Base-by-base conservation (phyloP, 1,284 basidiomycete species). In the Apiotrichum sp. region DNA sequence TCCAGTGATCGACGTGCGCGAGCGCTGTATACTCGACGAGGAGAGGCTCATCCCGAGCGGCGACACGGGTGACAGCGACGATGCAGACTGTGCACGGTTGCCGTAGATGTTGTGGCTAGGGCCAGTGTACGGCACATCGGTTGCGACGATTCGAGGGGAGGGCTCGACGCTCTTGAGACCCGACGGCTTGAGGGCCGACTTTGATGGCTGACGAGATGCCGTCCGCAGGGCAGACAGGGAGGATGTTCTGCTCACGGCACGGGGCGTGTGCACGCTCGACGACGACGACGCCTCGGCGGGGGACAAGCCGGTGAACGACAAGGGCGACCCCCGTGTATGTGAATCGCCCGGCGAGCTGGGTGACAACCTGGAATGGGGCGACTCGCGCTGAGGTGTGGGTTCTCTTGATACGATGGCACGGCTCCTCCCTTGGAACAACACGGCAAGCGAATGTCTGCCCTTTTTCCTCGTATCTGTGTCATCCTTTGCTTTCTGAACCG, bases 21-120 rank as follows among this genome's bases (percentile, higher is more conserved):
- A 59, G 5, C 32, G 49, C 4, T 41, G 49, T 8, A 52, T 29
- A 8, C 47, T 55, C 14, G 50, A 22, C 13, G 55, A 44, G 3
- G 57, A 55, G 16, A 53, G n/a, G 35, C 47, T 53, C 54, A 53
- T 50, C 29, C 51, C 58, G 29, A 47, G 13, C 0, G 47, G 46
- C 31, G 50, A 56, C 11, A 39, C n/a, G 29, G 38, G 55, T n/a
- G 50, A 51, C 46, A 52, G 33, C n/a, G 49, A 50, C 1, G 41
- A 11, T 14, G 42, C 31, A 11, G 50, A 52, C 3, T 8, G 29
- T 6, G 49, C 48, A 52, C 41, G 50, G 35, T 52, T 38, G 35
- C 35, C 42, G 36, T 38, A 29, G 33, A 16, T 31, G 34, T 29
- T 16, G 14, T 31, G 32, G 22, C 22, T 22, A 22, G 22, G 22